Evolutionary conservation across 2,329 filamentous ascomycete genomes (phyloP).

Genomic region (Celoporthe dispersa): DNA sequence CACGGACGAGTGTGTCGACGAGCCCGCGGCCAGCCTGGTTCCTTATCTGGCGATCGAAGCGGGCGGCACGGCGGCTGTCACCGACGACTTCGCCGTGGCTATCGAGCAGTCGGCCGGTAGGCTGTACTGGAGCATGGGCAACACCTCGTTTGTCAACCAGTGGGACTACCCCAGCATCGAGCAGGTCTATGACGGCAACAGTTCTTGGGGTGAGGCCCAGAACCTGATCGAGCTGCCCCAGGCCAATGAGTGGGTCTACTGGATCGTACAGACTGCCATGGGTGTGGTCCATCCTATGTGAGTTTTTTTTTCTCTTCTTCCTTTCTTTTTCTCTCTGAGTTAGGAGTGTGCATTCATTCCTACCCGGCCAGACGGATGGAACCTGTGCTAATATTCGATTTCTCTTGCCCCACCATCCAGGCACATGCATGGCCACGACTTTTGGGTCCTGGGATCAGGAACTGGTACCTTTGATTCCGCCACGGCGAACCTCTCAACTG

Average conservation of each 20-base stretch:
- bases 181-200: slow-evolving; percentile 15
- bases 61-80: background rate
- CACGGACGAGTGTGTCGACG: slow-evolving; percentile 29
- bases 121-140: slow-evolving; percentile 13
- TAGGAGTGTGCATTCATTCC: too few species aligned
- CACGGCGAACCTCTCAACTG: slow-evolving; percentile 32
- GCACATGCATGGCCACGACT: slow-evolving; percentile 57
- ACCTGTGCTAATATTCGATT: background rate
- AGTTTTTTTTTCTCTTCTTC: background rate
- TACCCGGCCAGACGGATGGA: background rate
- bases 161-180: slow-evolving; percentile 30
- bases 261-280: slow-evolving; percentile 36
- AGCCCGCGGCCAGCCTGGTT: slow-evolving; percentile 21
- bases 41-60: slow-evolving; percentile 27
- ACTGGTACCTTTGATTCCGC: slow-evolving; percentile 35
- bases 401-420: background rate
- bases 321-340: too few species aligned
- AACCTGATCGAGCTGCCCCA: slow-evolving; percentile 16
- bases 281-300: slow-evolving; percentile 46
- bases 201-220: background rate
- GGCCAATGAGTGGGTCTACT: slow-evolving; percentile 35
- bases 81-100: slow-evolving; percentile 7
- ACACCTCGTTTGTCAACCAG: slow-evolving; percentile 16
- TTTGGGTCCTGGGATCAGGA: slow-evolving; percentile 47
- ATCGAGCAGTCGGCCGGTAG: background rate